These are phyloP conservation scores for Irineochytrium annulatum DNA, from an alignment of 192 early-diverging fungal genomes.

Conservation along the genomic window DNA sequence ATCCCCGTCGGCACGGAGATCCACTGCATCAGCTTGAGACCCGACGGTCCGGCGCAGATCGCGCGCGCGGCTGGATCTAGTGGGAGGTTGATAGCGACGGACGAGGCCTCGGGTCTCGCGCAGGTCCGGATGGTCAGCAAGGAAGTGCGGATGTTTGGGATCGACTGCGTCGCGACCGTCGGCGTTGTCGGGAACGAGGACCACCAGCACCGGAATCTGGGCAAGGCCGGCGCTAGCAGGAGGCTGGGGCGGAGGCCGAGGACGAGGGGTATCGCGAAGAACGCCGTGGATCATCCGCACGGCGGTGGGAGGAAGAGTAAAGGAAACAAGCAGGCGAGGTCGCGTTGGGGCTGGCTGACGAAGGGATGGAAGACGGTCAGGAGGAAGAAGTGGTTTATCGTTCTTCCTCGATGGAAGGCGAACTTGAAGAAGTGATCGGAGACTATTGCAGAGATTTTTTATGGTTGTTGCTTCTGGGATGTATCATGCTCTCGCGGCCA, in stretches of 20 bases:
- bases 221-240: slow-evolving; percentile 83
- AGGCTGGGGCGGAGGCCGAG: slow-evolving; percentile 83
- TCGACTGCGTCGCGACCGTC: slow-evolving; percentile 76
- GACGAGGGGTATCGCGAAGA: slow-evolving; percentile 96
- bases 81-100: slow-evolving; percentile 79
- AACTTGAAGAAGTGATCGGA: slow-evolving; percentile 30
- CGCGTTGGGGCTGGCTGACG: slow-evolving; percentile 87
- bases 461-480: too few species aligned
- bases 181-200: slow-evolving; percentile 85
- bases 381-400: slow-evolving; percentile 40
- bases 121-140: slow-evolving; percentile 81
- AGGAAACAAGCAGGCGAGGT: slow-evolving; percentile 79
- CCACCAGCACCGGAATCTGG: slow-evolving; percentile 81
- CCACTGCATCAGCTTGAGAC: slow-evolving; percentile 79
- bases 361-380: slow-evolving; percentile 83
- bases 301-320: slow-evolving; percentile 97
- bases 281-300: slow-evolving; percentile 91
- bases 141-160: slow-evolving; percentile 81
- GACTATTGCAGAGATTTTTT: too few species aligned
- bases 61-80: slow-evolving; percentile 82
- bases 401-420: slow-evolving; percentile 41
- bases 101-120: slow-evolving; percentile 62
- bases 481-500: too few species aligned
- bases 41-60: slow-evolving; percentile 71
- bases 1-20: slow-evolving; percentile 90